phyloP scores from a whole-genome alignment of 1,284 basidiomycete species.

The Sporisorium scitamineum region DNA sequence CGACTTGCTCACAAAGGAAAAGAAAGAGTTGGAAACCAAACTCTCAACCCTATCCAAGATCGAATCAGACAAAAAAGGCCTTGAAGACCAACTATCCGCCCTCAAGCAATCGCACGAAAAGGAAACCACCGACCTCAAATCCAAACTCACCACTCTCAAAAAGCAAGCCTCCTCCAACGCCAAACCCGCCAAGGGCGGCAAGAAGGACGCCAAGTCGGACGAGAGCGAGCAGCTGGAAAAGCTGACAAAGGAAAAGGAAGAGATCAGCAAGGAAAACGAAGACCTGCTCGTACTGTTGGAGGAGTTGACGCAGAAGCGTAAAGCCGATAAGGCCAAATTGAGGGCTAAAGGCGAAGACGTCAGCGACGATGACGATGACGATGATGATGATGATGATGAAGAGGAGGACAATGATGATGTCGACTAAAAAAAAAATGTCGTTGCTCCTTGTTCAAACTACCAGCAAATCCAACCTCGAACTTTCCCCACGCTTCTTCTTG shows the following conservation, averaged over 20 bases:
- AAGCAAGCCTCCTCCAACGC: background rate
- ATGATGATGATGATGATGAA: constrained; percentile 76
- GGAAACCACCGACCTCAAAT: constrained; percentile 5
- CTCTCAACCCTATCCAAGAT: background rate
- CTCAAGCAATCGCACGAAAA: background rate
- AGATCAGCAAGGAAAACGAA: constrained; percentile 93
- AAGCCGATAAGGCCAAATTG: constrained; percentile 82
- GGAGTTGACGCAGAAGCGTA: constrained; percentile 86
- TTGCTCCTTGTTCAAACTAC: too few relatives aligned
- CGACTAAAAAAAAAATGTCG: background rate
- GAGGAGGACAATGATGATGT: constrained; percentile 14
- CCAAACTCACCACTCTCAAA: constrained; percentile 19
- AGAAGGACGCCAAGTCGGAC: background rate
- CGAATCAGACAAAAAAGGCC: constrained; percentile 16
- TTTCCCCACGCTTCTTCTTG: too few relatives aligned
- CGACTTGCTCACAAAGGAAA: constrained; percentile 75
- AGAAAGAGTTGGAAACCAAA: constrained; percentile 14
- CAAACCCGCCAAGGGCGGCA: background rate
- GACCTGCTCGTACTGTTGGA: constrained; percentile 93
- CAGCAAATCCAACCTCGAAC: too few relatives aligned
- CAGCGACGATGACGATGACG: constrained; percentile 76
- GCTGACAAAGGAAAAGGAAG: constrained; percentile 70
- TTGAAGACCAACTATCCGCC: background rate
- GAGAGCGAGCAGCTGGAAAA: constrained; percentile 18
- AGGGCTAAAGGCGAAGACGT: constrained; percentile 82